Evolutionary conservation across 2,329 filamentous ascomycete genomes (phyloP), one percentile per base, ranked within the genome.

Genomic region (Colletotrichum orbiculare): DNA sequence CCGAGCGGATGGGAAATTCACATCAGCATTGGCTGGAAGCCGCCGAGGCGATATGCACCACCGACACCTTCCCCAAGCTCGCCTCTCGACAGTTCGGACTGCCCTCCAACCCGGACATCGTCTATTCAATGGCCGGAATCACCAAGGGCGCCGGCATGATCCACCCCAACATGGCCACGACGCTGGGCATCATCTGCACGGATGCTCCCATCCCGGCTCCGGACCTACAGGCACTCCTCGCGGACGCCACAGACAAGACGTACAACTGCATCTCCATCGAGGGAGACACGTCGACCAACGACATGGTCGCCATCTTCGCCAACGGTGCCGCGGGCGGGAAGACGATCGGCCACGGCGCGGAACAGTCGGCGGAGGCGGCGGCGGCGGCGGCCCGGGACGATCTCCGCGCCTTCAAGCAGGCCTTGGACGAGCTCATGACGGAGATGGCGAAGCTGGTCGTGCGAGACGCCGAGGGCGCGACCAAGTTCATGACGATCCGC

Each of bases 81-180:
- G 84, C 95, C 71, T 97, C 94, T 15, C 89, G 87, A 70, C 88
- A 88, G 12, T 99, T 98, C 79, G 89, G 83, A 34, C 87, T 99
- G 38, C 94, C 96, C 4, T 94, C 92, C 2, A 91, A 92, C 4
- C 88, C 92, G 0, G 84, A 84, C 15, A 83, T 88, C 54, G 89
- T 91, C 76, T 99, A 97, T 81, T 86, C 87, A 71, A 91, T 99
- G 54, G 94, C 93, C 11, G 96, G 96, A 71, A 96, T 97, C 88
- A 97, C 95, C 73, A 99, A 99, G 82, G 96, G 96, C 62, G 96
- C 96, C 6, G 96, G 96, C 74, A 99, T 99, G 96, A 97, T 99
- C 77, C 94, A 97, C 75, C 96, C 96, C 52, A 98, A 99, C 82
- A 97, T 99, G 94, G 96, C 94, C 37, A 99, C 96, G 1, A 87